Evolutionary conservation across 768 basidiomycete genomes (phyloP).

Genomic region (Cubamyces lactineus): DNA sequence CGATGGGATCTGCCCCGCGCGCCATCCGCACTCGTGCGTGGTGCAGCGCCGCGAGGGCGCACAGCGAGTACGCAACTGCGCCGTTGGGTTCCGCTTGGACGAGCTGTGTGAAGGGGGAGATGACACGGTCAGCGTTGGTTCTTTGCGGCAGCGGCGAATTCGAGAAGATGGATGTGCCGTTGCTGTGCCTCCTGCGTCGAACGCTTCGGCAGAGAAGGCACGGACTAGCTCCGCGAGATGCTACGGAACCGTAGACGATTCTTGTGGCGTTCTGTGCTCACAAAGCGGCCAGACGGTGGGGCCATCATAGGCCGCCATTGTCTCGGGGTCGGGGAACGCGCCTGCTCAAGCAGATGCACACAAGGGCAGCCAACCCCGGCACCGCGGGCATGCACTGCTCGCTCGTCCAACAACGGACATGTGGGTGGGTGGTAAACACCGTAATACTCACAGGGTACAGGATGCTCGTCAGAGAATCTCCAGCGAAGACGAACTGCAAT

Average conservation of each 20-base stretch:
- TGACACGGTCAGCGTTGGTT: slow-evolving; percentile 20
- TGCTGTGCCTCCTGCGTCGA: no score
- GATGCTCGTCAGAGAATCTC: slow-evolving; percentile 61
- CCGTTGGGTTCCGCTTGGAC: slow-evolving; percentile 70
- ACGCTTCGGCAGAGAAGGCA: no score
- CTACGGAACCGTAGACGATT: not conserved
- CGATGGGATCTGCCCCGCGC: slow-evolving; percentile 46
- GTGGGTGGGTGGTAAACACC: not conserved
- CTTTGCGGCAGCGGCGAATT: not conserved
- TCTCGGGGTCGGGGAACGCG: no score
- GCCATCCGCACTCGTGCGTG: slow-evolving; percentile 62
- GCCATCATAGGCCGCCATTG: no score
- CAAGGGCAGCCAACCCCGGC: not conserved
- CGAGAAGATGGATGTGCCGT: not conserved
- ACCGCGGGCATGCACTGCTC: no score
- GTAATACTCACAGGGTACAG: slow-evolving; percentile 61
- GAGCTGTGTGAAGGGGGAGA: slow-evolving; percentile 39
- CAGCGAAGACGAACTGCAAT: slow-evolving; percentile 67
- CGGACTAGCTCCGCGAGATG: no score
- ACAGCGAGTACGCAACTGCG: slow-evolving; percentile 71
- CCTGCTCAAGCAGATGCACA: not conserved
- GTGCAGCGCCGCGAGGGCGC: slow-evolving; percentile 76
- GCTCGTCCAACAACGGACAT: not conserved
- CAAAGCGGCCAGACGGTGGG: no score
- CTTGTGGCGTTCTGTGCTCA: not conserved